Conservation (phyloP, 371 early-diverging fungal species). For the Mucor mucedo region DNA sequence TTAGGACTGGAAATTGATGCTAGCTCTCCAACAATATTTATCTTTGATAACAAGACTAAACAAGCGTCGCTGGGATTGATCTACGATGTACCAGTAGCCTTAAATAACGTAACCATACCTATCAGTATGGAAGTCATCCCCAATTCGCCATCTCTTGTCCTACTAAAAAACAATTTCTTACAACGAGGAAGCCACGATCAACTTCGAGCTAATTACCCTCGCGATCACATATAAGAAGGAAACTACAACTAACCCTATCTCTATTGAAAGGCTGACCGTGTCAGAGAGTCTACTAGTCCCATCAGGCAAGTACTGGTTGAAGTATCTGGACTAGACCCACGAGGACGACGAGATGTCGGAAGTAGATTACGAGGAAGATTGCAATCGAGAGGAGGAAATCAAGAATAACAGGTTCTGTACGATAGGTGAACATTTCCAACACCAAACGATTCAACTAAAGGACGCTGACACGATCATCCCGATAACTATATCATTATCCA, state of each 20-base stretch:
- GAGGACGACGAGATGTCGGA: constrained; percentile 15
- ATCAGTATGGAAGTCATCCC: neutral
- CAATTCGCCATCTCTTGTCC: neutral
- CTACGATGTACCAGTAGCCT: too few species aligned
- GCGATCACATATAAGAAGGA: neutral
- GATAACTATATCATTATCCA: too few species aligned
- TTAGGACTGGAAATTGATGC: too few species aligned
- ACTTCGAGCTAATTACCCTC: neutral
- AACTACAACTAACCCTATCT: neutral
- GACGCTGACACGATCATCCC: too few species aligned
- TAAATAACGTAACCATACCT: neutral
- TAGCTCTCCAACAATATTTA: too few species aligned
- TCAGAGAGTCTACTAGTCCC: too few species aligned
- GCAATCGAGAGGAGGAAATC: neutral
- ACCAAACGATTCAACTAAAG: too few species aligned
- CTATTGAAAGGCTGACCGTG: neutral
- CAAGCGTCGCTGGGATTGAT: too few species aligned
- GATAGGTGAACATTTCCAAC: too few species aligned
- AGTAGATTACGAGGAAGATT: constrained; percentile 5
- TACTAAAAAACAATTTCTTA: neutral
- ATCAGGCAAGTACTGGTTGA: too few species aligned
- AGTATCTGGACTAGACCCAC: constrained; percentile 9
- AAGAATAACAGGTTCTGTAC: too few species aligned
- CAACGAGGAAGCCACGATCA: neutral
- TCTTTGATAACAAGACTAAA: too few species aligned